Evolutionary conservation across 176 grass and related monocot species (phyloP).

Genomic region (Triticum turgidum): DNA sequence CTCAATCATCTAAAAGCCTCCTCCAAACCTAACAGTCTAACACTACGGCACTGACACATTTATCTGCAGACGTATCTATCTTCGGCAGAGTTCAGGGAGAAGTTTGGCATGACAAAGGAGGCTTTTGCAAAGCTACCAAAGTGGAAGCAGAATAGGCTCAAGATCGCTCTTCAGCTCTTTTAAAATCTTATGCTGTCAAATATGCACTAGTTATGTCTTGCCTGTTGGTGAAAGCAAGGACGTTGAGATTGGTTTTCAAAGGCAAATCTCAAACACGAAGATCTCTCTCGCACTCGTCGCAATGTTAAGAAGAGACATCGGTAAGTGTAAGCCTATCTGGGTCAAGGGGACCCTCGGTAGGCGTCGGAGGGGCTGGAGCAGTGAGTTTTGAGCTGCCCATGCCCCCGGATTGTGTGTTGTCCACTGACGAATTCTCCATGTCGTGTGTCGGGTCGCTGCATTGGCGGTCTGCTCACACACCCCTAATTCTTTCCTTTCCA

Average conservation of each 20-base stretch:
- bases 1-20: neutral
- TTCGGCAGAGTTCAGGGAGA: slow-evolving; percentile 68
- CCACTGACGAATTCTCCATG: slow-evolving; percentile 34
- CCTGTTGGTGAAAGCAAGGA: slow-evolving; percentile 24
- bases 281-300: slow-evolving; percentile 13
- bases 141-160: slow-evolving; percentile 98
- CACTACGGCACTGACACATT: slow-evolving; percentile 14
- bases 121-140: slow-evolving; percentile 86
- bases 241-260: slow-evolving; percentile 18
- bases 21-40: slow-evolving; percentile 3
- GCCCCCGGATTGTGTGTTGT: slow-evolving; percentile 43
- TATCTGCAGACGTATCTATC: slow-evolving; percentile 67
- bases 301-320: slow-evolving; percentile 2
- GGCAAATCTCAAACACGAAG: neutral
- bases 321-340: slow-evolving; percentile 25
- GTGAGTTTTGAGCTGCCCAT: slow-evolving; percentile 92
- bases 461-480: slow-evolving; percentile 41
- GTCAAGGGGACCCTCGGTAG: slow-evolving; percentile 43
- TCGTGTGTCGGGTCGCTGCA: slow-evolving; percentile 23
- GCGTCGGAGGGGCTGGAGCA: slow-evolving; percentile 48
- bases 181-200: slow-evolving; percentile 30
- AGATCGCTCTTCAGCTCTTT: slow-evolving; percentile 91
- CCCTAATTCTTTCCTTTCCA: slow-evolving; percentile 51
- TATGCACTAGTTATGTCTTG: neutral
- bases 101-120: slow-evolving; percentile 93